Base-by-base conservation (phyloP, 1,284 basidiomycete species). In the Athelia sp. region DNA sequence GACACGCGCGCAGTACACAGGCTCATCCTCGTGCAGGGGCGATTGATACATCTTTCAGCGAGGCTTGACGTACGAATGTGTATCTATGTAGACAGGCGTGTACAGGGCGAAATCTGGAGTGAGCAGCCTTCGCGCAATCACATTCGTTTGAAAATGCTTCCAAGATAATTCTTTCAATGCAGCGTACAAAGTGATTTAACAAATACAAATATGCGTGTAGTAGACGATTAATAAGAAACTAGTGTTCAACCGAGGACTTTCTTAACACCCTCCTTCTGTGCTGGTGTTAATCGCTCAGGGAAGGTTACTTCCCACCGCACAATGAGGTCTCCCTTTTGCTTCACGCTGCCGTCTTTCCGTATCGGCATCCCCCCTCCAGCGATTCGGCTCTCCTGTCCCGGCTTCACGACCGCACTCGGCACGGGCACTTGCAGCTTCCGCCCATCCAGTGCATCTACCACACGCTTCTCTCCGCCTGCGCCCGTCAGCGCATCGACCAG, bases 281-380 rank as follows among this genome's bases (percentile, higher is more conserved):
- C 67, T 3, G 77, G 64, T 4, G 87, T 87, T 51, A 97, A 62
- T 31, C 79, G 73, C 36, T 82, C 77, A 1, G 94, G 94, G 79
- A 97, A 96, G 26, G 80, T 73, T 22, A 96, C 78, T 48, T 94
- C 84, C 87, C 91, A 92, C 53, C 78, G 79, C 45, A 96, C 78
- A 44, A 90, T 73, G 47, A 97, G 65, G 69, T 97, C 90, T 1
- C 94, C 94, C 69, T 88, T 90, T 57, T 74, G 80, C 71, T 79
- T 81, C 48, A 73, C 71, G 45, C 72, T 74, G n/a, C 83, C 84
- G 49, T 85, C 86, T 67, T 90, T 93, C 51, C 91, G 77, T 36
- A 93, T 82, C 1, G 93, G 93, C 93, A 97, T 96, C 13, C 94
- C 95, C 66, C 95, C 90, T 1, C 82, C 87, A 2, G 71, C 48